Evolutionary conservation across 2,329 filamentous ascomycete species (phyloP).

Genomic region (Ilyonectria destructans): DNA sequence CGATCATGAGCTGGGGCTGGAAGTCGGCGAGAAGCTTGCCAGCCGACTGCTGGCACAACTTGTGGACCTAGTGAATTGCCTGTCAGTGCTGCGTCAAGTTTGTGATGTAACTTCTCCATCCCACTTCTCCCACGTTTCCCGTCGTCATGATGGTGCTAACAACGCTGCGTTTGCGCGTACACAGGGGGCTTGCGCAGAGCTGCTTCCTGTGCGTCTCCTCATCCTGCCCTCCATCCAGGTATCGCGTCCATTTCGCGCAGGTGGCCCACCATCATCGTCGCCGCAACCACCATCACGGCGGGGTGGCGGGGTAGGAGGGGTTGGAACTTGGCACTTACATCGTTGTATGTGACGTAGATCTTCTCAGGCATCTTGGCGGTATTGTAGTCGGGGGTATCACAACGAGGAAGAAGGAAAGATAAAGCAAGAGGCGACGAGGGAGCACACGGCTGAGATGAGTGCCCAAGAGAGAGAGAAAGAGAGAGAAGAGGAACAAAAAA

Average conservation of each 20-base stretch:
- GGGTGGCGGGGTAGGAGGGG: constrained; percentile 49
- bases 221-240: not conserved
- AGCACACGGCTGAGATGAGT: constrained; percentile 31
- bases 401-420: constrained; percentile 27
- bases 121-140: not conserved
- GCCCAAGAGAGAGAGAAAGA: constrained; percentile 40
- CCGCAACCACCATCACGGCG: constrained; percentile 39
- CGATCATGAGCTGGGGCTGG: constrained; percentile 96
- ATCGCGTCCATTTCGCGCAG: constrained; percentile 20
- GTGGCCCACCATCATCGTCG: constrained; percentile 37
- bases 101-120: not conserved
- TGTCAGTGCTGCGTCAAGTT: constrained; percentile 33
- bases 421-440: constrained; percentile 29
- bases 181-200: constrained; percentile 15
- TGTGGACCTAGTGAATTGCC: constrained; percentile 83
- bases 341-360: constrained; percentile 92
- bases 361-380: constrained; percentile 82
- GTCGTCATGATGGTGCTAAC: constrained; percentile 1
- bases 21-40: constrained; percentile 86
- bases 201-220: not conserved
- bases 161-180: not conserved
- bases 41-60: constrained; percentile 92
- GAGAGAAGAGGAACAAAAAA: constrained; percentile 28
- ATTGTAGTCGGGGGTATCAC: constrained; percentile 32
- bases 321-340: constrained; percentile 71